These are phyloP conservation scores for Trametes polyzona DNA, from an alignment of 1,284 basidiomycete genomes.

Conservation along the genomic window DNA sequence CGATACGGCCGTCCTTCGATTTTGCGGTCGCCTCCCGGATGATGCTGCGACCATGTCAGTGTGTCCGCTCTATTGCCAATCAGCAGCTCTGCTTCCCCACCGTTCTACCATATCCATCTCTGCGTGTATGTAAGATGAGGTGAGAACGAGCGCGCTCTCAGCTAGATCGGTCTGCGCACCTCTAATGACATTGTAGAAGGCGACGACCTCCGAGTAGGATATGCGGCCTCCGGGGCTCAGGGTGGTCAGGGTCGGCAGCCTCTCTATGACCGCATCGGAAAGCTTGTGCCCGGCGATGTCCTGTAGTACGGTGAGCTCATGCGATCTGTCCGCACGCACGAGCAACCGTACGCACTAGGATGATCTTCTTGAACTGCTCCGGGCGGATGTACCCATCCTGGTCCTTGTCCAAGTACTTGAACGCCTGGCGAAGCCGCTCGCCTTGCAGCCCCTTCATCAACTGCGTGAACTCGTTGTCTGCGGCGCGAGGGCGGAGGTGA, in stretches of 20 bases:
- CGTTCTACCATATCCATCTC: conserved; percentile 97
- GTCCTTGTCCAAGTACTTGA: conserved; percentile 87
- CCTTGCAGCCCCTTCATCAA: conserved; percentile 97
- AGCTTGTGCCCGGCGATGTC: conserved; percentile 96
- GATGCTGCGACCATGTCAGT: conserved; percentile 50
- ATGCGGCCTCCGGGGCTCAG: conserved; percentile 87
- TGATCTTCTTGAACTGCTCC: conserved; percentile 92
- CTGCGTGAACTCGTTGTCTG: conserved; percentile 94
- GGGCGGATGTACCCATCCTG: conserved; percentile 91
- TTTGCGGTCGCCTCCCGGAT: conserved; percentile 87
- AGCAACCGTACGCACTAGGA: conserved; percentile 70
- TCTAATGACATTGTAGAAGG: conserved; percentile 93
- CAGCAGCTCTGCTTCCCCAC: conserved; percentile 44
- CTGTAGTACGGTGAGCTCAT: conserved; percentile 40
- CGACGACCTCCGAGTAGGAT: conserved; percentile 93
- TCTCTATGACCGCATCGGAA: conserved; percentile 87
- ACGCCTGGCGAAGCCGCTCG: conserved; percentile 92
- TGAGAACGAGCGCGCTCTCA: conserved; percentile 15
- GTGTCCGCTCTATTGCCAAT: conserved; percentile 10
- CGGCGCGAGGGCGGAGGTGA: conserved; percentile 5
- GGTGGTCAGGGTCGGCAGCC: conserved; percentile 88
- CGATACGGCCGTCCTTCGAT: conserved; percentile 91
- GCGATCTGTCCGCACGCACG: neutral
- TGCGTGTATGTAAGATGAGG: conserved; percentile 33
- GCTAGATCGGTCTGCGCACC: conserved; percentile 47